Evolutionary conservation across 345 rosid species (phyloP), one percentile per base, ranked within the genome.

Genomic region (Populus deltoides): DNA sequence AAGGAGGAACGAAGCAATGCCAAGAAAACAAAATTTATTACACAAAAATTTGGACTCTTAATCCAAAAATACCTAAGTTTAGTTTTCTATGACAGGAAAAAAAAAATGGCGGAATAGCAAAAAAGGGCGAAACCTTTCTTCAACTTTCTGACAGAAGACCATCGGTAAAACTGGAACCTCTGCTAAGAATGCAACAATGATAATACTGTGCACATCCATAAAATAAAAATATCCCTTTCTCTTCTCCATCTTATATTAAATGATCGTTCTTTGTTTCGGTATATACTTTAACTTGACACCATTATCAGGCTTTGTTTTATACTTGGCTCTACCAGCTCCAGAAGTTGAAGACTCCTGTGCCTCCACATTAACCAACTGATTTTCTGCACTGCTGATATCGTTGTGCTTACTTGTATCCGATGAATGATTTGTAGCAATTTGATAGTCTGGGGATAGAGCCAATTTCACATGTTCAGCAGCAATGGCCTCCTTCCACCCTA

Each of bases 401-500:
- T 25, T 27, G 27, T 57, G 66, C 67, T 77, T 82, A 16, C 77
- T 57, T 33, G 71, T 67, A 75, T 86, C 88, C 47, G 86, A 74
- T 69, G 85, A 81, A 66, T 71, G 78, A 62, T 72, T 63, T 43
- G 43, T 47, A 18, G 39, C 73, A 31, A 49, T 80, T 70, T 73
- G 74, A 70, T n/a, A 22, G 47, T 78, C 87, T 25, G 85, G 82
- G 29, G 88, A 79, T 68, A 91, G 84, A 78, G 86, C 86, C 87
- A 94, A 80, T 71, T 80, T 88, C 83, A 92, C 91, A 78, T 94
- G 98, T 72, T 91, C 89, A 1, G 79, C 81, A 10, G 88, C 88
- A 39, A 85, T 86, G 69, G 94, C 94, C 85, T 87, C 90, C 85
- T 90, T 92, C 99, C 99, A 97, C 85, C 97, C 99, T 97, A 84